Evolutionary conservation across 2,329 filamentous ascomycete genomes (phyloP), one percentile per base, ranked within the genome.

Genomic region (Alternaria incomplexa): DNA sequence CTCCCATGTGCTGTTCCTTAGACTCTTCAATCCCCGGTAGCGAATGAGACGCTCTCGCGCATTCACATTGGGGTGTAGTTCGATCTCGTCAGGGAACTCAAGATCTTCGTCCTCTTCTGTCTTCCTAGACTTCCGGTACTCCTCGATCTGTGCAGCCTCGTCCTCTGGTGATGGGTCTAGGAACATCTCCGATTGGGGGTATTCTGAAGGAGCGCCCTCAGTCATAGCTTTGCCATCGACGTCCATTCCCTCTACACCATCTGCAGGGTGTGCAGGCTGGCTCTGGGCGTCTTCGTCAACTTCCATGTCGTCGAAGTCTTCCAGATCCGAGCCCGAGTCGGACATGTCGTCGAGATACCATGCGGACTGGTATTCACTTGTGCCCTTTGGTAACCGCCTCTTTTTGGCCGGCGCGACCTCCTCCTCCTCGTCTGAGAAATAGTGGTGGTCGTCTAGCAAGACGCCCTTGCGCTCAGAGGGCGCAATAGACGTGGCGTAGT

Each of bases 21-120:
- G 81, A 77, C 92, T 97, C 86, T 98, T 99, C 68, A 99, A 82
- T 45, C 96, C 96, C 75, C 96, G 87, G 81, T 97, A 99, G 63
- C 92, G 88, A 9, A 91, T 88, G 57, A 99, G 83, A 47, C 96
- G 87, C 81, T 99, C 96, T 55, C 93, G 85, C 1, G 96, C 96
- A 47, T 93, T 85, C 4, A 96, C 93, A 56, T 95, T 88, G 0
- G 96, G 96, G 69, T 92, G 93, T 56, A 99, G 84, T 80, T 99
- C 96, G 61, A 99, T 96, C 80, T 99, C 96, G 69, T 99, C 96
- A 0, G 96, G 96, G 80, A 98, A 99, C 79, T 98, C 95, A 58
- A 92, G 88, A 79, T 99, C 96, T 13, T 98, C 94, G 53, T 94
- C 88, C 5, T 89, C 93, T 70, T 97, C 95, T 23, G 89, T 89